These are phyloP conservation scores for Hypomyces perniciosus DNA, from an alignment of 2,329 filamentous ascomycete genomes.

Conservation along the genomic window DNA sequence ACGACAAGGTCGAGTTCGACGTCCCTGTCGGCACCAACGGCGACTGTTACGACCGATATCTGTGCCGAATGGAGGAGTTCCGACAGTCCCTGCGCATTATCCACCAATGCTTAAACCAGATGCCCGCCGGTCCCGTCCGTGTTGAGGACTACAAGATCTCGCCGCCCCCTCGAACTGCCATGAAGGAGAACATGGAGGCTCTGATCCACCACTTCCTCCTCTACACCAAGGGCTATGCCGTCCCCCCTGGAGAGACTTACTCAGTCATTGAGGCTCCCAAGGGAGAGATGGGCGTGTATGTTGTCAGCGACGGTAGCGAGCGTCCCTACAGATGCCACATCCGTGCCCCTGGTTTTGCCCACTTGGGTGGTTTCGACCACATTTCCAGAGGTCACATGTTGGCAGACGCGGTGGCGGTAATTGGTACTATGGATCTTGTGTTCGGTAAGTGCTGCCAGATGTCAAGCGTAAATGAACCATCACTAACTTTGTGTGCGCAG, in stretches of 20 bases:
- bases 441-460: constrained; percentile 56
- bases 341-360: constrained; percentile 91
- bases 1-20: constrained; percentile 96
- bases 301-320: constrained; percentile 95
- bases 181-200: constrained; percentile 99
- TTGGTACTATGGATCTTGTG: constrained; percentile 83
- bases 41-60: constrained; percentile 98
- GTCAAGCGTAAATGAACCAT: background rate
- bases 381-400: constrained; percentile 86
- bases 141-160: constrained; percentile 99
- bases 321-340: constrained; percentile 97
- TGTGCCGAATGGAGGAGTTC: constrained; percentile 99
- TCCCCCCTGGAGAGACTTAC: constrained; percentile 97
- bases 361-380: constrained; percentile 91
- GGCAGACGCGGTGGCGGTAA: constrained; percentile 94
- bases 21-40: constrained; percentile 94
- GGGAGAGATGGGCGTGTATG: constrained; percentile 97
- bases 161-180: constrained; percentile 89
- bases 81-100: constrained; percentile 97
- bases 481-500: constrained; percentile 36
- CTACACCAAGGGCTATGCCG: constrained; percentile 96
- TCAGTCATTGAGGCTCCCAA: constrained; percentile 98
- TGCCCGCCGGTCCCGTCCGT: constrained; percentile 88
- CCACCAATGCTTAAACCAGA: constrained; percentile 98
- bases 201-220: constrained; percentile 98